phyloP scores from a whole-genome alignment of 2,329 filamentous ascomycete species.

The Apiospora phragmitis region DNA sequence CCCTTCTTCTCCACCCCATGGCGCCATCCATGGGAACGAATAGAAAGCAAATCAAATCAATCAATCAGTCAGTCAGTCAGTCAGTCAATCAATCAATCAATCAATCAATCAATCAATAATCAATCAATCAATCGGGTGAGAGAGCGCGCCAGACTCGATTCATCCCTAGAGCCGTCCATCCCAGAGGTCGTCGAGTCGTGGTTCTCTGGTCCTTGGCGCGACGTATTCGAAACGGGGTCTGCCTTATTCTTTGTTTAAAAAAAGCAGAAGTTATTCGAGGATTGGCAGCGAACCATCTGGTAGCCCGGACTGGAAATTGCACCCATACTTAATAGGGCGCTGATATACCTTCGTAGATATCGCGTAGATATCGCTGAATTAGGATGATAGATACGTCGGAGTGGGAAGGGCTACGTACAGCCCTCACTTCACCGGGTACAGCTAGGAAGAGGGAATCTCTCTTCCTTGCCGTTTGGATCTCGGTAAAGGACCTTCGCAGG shows the following conservation, averaged over 20 bases:
- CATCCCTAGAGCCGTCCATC: background rate
- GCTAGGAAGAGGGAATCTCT: background rate
- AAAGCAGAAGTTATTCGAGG: background rate
- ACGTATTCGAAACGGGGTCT: background rate
- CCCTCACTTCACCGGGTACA: background rate
- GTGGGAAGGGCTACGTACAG: background rate
- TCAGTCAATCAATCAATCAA: no score
- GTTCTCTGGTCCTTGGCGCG: background rate
- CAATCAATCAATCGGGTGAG: no score
- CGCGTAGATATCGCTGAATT: no score
- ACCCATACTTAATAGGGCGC: background rate
- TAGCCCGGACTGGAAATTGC: background rate
- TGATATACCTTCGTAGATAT: no score
- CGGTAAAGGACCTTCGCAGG: background rate
- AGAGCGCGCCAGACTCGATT: no score
- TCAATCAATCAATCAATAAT: no score
- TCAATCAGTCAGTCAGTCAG: no score
- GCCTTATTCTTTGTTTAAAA: background rate
- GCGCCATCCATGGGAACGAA: background rate
- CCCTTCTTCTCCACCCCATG: background rate
- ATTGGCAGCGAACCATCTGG: background rate
- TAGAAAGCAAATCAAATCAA: no score
- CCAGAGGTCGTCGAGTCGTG: background rate
- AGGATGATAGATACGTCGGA: background rate
- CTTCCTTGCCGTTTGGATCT: conserved; percentile 6